Base-by-base conservation (phyloP, 2,329 filamentous ascomycete genomes). In the Talaromyces rugulosus region DNA sequence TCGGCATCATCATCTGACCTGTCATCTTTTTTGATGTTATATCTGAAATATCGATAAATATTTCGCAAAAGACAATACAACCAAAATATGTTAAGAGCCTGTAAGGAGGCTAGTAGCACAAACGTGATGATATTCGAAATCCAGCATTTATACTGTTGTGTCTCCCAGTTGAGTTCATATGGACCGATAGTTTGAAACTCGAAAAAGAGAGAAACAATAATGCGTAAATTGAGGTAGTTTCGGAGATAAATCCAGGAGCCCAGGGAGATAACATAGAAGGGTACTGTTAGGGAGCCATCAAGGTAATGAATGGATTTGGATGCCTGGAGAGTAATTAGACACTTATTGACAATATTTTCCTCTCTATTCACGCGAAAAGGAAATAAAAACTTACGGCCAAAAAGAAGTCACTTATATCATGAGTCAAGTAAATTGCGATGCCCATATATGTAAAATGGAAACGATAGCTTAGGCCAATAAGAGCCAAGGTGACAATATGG, bases 371-470 rank as follows among this genome's bases (percentile, higher is more conserved):
- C 4, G 14, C 7, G 2, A 1, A 28, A 51, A 23, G 12, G 6
- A 28, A 51, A 51, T 51, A 4, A 9, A 2, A 12, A 57, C 61
- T 62, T 42, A 62, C 61, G 31, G 61, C 61, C 3, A 62, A 56
- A 28, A 62, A 44, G n/a, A 59, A 62, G 42, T 62, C 61, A 53
- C 61, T 62, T 30, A 59, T 18, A 53, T 62, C 61, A 53, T 62
- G 61, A 12, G 61, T 62, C n/a, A 62, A 47, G 30, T 56, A 62
- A 30, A 62, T 44, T 16, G 52, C 61, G 28, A 62, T 62, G 0
- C 61, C 61, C 51, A 62, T 59, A 56, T 59, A 34, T n/a, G 61
- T 62, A 31, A 62, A 62, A 42, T 62, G 61, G 40, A 62, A 62
- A 9, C 61, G 56, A 56, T 62, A 62, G 33, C 61, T 62, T 44